Conservation (phyloP, 192 early-diverging fungal species). For the Globomyces pollinis-pini region DNA sequence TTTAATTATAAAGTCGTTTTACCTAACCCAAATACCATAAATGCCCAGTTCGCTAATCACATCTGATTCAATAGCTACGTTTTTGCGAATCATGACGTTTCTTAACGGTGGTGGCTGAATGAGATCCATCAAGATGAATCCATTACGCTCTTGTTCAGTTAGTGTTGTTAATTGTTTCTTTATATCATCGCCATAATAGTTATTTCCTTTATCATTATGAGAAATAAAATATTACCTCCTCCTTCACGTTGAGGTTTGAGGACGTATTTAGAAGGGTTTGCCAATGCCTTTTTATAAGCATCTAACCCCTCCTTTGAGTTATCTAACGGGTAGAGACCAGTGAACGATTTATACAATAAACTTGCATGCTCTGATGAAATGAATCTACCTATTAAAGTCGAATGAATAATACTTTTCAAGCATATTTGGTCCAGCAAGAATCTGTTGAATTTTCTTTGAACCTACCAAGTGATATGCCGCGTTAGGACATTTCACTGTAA, state of each 20-base stretch:
- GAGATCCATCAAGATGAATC: constrained; percentile 93
- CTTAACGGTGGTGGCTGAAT: constrained; percentile 69
- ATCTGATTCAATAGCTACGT: constrained; percentile 57
- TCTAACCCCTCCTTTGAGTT: constrained; percentile 48
- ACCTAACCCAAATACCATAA: constrained; percentile 88
- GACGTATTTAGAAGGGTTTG: constrained; percentile 63
- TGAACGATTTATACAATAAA: constrained; percentile 67
- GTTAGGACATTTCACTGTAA: constrained; percentile 80
- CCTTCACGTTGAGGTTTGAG: constrained; percentile 97
- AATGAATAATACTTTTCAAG: constrained; percentile 60
- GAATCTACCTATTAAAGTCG: constrained; percentile 21
- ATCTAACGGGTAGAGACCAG: constrained; percentile 87
- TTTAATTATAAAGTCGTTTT: too few relatives aligned
- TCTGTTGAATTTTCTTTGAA: constrained; percentile 95
- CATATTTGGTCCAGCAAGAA: constrained; percentile 68
- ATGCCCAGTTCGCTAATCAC: constrained; percentile 92
- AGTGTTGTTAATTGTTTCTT: constrained; percentile 44
- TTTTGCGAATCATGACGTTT: constrained; percentile 72
- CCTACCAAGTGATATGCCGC: constrained; percentile 88
- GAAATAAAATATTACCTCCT: too few relatives aligned
- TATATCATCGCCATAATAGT: constrained; percentile 86
- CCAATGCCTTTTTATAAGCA: constrained; percentile 60
- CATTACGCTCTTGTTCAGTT: constrained; percentile 58
- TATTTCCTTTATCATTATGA: too few relatives aligned
- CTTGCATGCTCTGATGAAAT: constrained; percentile 25